These are phyloP conservation scores for Verbascum thapsus DNA, from an alignment of 257 asterid genomes.

Conservation along the genomic window DNA sequence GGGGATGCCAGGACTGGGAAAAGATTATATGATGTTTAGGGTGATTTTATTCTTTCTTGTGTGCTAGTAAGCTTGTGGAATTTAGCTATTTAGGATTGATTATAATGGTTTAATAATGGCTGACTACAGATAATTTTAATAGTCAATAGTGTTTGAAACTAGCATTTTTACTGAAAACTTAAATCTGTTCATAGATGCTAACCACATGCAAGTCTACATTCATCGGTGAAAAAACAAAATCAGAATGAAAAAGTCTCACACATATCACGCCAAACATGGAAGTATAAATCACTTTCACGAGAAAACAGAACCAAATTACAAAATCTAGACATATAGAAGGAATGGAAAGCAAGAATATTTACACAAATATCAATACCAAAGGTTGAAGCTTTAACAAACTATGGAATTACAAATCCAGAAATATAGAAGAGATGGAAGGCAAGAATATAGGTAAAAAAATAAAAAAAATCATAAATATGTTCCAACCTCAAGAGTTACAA, in stretches of 20 bases:
- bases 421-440: conserved; percentile 9
- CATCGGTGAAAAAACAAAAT: neutral
- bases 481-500: conserved; percentile 96
- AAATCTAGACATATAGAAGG: neutral
- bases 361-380: neutral
- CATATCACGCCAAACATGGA: neutral
- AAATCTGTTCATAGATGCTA: neutral
- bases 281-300: neutral
- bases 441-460: conserved; percentile 24
- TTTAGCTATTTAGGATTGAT: no score
- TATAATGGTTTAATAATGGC: neutral
- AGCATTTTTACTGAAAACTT: neutral
- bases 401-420: neutral
- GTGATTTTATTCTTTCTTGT: neutral
- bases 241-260: neutral
- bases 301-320: neutral
- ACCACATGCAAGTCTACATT: neutral
- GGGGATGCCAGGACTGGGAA: neutral
- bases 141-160: neutral
- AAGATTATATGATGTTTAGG: neutral
- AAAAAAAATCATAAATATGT: conserved; percentile 12
- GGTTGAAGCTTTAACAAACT: neutral
- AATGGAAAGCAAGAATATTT: neutral
- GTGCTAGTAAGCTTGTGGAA: neutral
- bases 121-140: neutral